phyloP scores from a whole-genome alignment of 768 basidiomycete genomes.

The Termitomyces heimii region DNA sequence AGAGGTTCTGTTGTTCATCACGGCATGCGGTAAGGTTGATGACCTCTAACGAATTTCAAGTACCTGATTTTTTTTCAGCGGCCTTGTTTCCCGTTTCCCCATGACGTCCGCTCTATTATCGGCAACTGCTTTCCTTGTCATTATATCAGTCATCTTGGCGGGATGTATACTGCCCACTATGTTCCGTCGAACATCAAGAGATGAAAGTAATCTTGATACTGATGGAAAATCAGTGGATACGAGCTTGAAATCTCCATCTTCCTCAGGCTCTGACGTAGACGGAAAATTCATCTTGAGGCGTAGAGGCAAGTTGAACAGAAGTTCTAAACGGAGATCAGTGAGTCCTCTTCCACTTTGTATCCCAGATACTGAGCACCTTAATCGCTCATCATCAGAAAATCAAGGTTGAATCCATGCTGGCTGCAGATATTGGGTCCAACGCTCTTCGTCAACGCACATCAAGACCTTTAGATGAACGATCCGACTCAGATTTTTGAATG shows the following conservation, averaged over 20 bases:
- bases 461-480: conserved; percentile 25
- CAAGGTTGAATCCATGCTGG: conserved; percentile 25
- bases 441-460: conserved; percentile 43
- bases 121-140: conserved; percentile 38
- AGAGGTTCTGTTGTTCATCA: conserved; percentile 57
- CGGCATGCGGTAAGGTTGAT: conserved; percentile 55
- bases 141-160: conserved; percentile 40
- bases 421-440: conserved; percentile 20
- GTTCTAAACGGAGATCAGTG: conserved; percentile 18
- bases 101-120: conserved; percentile 44
- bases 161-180: conserved; percentile 47
- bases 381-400: conserved; percentile 13
- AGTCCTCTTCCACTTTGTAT: conserved; percentile 1
- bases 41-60: background rate
- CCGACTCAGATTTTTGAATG: conserved; percentile 20
- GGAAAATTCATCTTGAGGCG: conserved; percentile 14
- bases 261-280: conserved; percentile 15
- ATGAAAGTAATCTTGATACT: conserved; percentile 6
- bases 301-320: conserved; percentile 20
- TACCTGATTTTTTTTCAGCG: conserved; percentile 32
- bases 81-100: conserved; percentile 67
- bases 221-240: background rate
- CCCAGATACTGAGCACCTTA: background rate
- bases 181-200: conserved; percentile 14
- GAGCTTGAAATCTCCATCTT: conserved; percentile 1